phyloP scores from a whole-genome alignment of 176 grass and related monocot species.

The Lolium rigidum region DNA sequence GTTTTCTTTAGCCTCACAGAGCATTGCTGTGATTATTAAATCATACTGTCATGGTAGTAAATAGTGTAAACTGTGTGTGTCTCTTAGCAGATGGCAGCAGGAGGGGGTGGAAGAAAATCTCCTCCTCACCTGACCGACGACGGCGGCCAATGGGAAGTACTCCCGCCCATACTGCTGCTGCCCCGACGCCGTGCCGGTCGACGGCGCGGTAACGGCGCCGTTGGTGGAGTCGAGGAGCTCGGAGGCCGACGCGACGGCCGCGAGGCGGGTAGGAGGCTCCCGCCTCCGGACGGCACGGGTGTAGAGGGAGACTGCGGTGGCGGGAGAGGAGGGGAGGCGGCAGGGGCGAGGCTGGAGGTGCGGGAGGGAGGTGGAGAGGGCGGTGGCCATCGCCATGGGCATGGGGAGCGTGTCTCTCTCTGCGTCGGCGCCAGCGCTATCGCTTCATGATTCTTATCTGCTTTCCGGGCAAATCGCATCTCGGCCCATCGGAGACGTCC shows the following conservation, averaged over 20 bases:
- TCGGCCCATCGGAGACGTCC: slow-evolving; percentile 14
- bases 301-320: not conserved
- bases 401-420: slow-evolving; percentile 33
- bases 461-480: slow-evolving; percentile 40
- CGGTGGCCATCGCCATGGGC: slow-evolving; percentile 70
- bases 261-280: slow-evolving; percentile 34
- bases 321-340: not conserved
- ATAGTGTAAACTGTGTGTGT: not conserved
- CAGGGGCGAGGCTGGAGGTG: slow-evolving; percentile 47
- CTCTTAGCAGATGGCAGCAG: not conserved
- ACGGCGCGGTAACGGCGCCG: slow-evolving; percentile 50
- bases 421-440: slow-evolving; percentile 9
- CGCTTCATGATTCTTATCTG: slow-evolving; percentile 58
- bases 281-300: slow-evolving; percentile 1
- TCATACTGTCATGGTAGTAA: not conserved
- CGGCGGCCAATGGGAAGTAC: slow-evolving; percentile 89
- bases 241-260: slow-evolving; percentile 49
- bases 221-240: slow-evolving; percentile 73
- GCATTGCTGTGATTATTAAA: not conserved
- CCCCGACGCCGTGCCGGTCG: not conserved
- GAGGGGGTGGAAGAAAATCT: not conserved
- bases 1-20: not conserved
- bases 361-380: slow-evolving; percentile 61
- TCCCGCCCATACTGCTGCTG: slow-evolving; percentile 70
- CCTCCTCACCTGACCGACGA: slow-evolving; percentile 79